Evolutionary conservation across 768 basidiomycete genomes (phyloP).

Genomic region (Coprinellus micaceus): DNA sequence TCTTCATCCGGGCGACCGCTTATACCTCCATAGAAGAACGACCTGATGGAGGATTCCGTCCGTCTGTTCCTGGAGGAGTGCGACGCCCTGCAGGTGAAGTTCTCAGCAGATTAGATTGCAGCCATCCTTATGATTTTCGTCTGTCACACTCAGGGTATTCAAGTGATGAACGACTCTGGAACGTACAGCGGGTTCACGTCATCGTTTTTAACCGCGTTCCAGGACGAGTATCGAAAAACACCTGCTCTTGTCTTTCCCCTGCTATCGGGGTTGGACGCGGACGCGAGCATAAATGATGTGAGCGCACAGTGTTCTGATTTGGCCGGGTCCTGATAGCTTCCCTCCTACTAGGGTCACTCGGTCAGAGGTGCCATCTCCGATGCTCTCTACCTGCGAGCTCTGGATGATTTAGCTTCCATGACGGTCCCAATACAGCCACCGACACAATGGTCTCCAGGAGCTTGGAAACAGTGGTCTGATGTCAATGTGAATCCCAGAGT

Average conservation of each 20-base stretch:
- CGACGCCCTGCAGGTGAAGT: conserved; percentile 62
- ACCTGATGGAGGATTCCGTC: conserved; percentile 66
- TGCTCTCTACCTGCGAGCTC: conserved; percentile 50
- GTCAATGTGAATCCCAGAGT: conserved; percentile 21
- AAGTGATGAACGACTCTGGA: conserved; percentile 58
- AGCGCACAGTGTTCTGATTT: no score
- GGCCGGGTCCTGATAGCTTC: no score
- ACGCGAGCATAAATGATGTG: conserved; percentile 42
- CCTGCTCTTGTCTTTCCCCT: conserved; percentile 55
- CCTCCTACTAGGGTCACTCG: conserved; percentile 33
- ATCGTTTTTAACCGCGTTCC: conserved; percentile 54
- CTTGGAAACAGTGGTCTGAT: conserved; percentile 22
- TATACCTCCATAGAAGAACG: conserved; percentile 42
- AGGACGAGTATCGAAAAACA: conserved; percentile 68
- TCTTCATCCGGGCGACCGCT: neutral
- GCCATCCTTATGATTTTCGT: neutral
- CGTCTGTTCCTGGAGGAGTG: conserved; percentile 73
- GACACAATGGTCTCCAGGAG: conserved; percentile 34
- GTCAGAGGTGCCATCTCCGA: conserved; percentile 56
- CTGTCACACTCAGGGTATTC: conserved; percentile 66
- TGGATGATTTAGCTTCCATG: conserved; percentile 47
- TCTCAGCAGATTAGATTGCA: neutral
- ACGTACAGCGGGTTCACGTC: conserved; percentile 65
- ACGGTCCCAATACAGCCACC: conserved; percentile 49
- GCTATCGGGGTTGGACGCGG: conserved; percentile 41